phyloP scores from a whole-genome alignment of 495 filamentous ascomycete genomes.

The Penicillium longicatenatum region DNA sequence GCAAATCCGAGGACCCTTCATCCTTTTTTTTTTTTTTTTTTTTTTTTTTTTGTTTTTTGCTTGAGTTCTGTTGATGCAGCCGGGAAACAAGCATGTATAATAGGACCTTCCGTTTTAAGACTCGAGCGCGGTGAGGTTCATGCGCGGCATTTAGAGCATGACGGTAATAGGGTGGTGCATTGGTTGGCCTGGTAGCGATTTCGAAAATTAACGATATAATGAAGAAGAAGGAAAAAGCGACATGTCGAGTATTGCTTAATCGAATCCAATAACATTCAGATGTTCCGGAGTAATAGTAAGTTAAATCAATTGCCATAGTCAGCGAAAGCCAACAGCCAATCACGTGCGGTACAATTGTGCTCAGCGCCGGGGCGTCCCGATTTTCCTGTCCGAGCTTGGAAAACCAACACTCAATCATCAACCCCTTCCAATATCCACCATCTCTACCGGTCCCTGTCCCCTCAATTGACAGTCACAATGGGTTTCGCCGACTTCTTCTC shows the following conservation, averaged over 20 bases:
- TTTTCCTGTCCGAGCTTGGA: conserved; percentile 46
- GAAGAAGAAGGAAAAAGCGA: neutral
- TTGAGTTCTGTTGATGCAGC: neutral
- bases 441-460: conserved; percentile 29
- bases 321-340: conserved; percentile 33
- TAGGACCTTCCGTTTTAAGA: conserved; percentile 18
- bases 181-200: neutral
- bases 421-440: conserved; percentile 34
- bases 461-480: conserved; percentile 56
- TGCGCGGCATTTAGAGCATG: conserved; percentile 2
- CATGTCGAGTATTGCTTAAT: neutral
- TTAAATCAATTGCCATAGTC: conserved; percentile 1
- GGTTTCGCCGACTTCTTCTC: conserved; percentile 65
- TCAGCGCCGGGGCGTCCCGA: conserved; percentile 50
- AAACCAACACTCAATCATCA: conserved; percentile 39
- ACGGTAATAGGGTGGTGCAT: neutral
- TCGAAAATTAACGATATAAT: neutral
- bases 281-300: neutral
- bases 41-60: neutral
- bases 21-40: too few species aligned
- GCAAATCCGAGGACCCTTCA: neutral
- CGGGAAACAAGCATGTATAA: conserved; percentile 21
- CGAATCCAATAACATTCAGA: neutral
- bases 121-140: conserved; percentile 7
- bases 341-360: conserved; percentile 49